phyloP scores from a whole-genome alignment of 192 early-diverging fungal species.

The Lunasporangiospora selenospora region DNA sequence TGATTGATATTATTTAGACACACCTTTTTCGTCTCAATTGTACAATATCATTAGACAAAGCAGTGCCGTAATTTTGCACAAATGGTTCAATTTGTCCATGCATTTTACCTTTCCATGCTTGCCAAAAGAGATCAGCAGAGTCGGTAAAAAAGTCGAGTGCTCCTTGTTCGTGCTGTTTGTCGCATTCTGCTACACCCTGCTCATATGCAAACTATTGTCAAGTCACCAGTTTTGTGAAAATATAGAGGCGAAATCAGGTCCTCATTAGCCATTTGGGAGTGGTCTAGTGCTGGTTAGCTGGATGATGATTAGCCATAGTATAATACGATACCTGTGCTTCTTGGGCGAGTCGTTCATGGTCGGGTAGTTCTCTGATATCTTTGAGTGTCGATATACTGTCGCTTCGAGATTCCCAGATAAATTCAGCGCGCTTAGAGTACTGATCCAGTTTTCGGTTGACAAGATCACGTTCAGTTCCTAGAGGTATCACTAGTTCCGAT shows the following conservation, averaged over 20 bases:
- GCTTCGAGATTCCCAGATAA: slow-evolving; percentile 40
- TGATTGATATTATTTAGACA: slow-evolving; percentile 4
- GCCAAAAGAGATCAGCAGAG: slow-evolving; percentile 53
- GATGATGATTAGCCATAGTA: no score
- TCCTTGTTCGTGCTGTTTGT: slow-evolving; percentile 49
- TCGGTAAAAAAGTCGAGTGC: slow-evolving; percentile 59
- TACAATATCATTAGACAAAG: no score
- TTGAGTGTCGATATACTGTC: slow-evolving; percentile 25
- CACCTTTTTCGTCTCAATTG: neutral
- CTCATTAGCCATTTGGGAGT: no score
- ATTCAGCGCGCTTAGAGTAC: slow-evolving; percentile 28
- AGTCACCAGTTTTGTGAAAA: no score
- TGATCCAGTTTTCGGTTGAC: slow-evolving; percentile 18
- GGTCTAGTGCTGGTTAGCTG: no score
- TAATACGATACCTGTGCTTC: slow-evolving; percentile 48
- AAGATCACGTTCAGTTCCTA: slow-evolving; percentile 22
- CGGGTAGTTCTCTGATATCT: slow-evolving; percentile 25
- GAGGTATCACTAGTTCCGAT: slow-evolving; percentile 30
- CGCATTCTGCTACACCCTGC: slow-evolving; percentile 28
- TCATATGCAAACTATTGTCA: slow-evolving; percentile 48
- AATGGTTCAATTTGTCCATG: neutral
- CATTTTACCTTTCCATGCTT: slow-evolving; percentile 57
- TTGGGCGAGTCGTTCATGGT: slow-evolving; percentile 32
- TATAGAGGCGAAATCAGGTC: no score
- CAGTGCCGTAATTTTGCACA: no score